Base-by-base conservation (phyloP, 1,284 basidiomycete species). In the Papiliotrema flavescens region DNA sequence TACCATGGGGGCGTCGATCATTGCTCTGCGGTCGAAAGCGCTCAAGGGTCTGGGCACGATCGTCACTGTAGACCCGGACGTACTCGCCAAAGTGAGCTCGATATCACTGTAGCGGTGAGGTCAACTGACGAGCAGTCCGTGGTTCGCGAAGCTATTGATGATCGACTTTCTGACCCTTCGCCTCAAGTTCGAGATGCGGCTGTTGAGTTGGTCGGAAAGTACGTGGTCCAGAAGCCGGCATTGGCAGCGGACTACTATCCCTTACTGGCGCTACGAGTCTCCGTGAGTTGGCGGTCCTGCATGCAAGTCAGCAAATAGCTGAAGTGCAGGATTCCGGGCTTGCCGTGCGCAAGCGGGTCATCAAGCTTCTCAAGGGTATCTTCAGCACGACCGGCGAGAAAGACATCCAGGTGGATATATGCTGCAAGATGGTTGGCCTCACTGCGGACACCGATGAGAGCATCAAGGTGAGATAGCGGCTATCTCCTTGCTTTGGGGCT, bases 171-270 rank as follows among this genome's bases (percentile, higher is more conserved):
- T 2, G 95, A 99, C 67, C 86, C 83, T 54, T 97, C 94, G 0
- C 86, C 94, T 0, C 87, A 88, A 24, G 96, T 98, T 19, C 87
- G 95, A 35, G 96, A 99, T 73, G 90, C 91, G 5, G 92, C 95
- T 5, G 89, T 98, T 8, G 93, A 96, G 59, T 79, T 98, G 47
- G 89, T 98, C 55, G 93, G 95, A 26, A 95, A 91, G 76, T 96
- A 97, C 69, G 86, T 98, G 76, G 84, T 94, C 24, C 86, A 90
- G 55, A 86, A 87, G 2, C 89, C 90, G 0, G 84, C 87, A 54
- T 84, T 96, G 24, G 89, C 90, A 0, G 82, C 83, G 2, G 84
- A 89, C 60, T 96, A 97, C 76, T 93, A 93, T 67, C 81, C 83
- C 39, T 85, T 85, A 72, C 88, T 99, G 37, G 84, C 88, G 3